Evolutionary conservation across 495 filamentous ascomycete genomes (phyloP).

Genomic region (Aspergillus cristatus): DNA sequence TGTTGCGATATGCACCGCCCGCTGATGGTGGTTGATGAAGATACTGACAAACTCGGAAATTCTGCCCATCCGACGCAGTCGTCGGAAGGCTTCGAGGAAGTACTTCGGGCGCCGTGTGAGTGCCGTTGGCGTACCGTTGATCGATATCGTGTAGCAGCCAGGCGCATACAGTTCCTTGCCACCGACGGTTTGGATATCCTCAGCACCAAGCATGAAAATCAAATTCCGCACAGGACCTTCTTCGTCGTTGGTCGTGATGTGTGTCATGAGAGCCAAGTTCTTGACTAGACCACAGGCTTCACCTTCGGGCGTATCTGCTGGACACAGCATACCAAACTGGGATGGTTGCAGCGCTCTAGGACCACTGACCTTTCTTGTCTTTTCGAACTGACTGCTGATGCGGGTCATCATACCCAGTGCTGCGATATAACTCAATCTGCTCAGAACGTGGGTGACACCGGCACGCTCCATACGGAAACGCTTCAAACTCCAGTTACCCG

Average conservation of each 20-base stretch:
- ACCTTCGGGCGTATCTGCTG: slow-evolving; percentile 95
- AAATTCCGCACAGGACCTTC: slow-evolving; percentile 77
- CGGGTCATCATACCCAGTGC: slow-evolving; percentile 99
- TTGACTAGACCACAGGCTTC: slow-evolving; percentile 97
- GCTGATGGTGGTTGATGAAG: slow-evolving; percentile 85
- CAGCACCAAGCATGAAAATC: slow-evolving; percentile 67
- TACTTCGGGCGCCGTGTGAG: slow-evolving; percentile 71
- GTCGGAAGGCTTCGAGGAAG: slow-evolving; percentile 75
- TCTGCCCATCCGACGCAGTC: slow-evolving; percentile 73
- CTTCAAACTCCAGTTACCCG: slow-evolving; percentile 94
- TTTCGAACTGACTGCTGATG: slow-evolving; percentile 97
- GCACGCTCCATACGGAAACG: slow-evolving; percentile 98
- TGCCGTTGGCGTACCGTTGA: slow-evolving; percentile 89
- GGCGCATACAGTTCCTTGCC: slow-evolving; percentile 75
- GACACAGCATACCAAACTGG: slow-evolving; percentile 95
- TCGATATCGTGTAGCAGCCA: slow-evolving; percentile 82
- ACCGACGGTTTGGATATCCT: slow-evolving; percentile 62
- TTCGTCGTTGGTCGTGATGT: slow-evolving; percentile 93
- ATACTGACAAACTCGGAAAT: slow-evolving; percentile 94
- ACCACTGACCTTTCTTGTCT: slow-evolving; percentile 90
- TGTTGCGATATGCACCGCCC: slow-evolving; percentile 87
- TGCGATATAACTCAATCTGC: slow-evolving; percentile 89
- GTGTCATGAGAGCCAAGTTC: slow-evolving; percentile 97
- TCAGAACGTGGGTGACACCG: slow-evolving; percentile 93
- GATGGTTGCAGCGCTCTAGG: slow-evolving; percentile 93